Conservation (phyloP, 345 rosid species). For the Noccaea caerulescens region DNA sequence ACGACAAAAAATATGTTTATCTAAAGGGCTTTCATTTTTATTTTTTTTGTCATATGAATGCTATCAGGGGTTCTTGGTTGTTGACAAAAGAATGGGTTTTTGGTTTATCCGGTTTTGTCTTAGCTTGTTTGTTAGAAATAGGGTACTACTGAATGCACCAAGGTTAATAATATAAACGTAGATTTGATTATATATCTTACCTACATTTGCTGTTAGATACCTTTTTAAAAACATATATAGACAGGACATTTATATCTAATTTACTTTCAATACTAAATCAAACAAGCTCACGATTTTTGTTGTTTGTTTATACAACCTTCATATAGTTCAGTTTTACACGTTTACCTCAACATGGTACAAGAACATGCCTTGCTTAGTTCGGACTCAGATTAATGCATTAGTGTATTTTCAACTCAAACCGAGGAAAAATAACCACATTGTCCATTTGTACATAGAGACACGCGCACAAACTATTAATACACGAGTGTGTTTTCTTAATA, state of each 20-base stretch:
- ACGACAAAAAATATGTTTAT: no score
- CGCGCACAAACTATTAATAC: background rate
- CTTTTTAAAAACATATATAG: background rate
- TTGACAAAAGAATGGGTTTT: background rate
- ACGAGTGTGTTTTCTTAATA: conserved; percentile 2
- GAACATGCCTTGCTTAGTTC: no score
- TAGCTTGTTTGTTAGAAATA: background rate
- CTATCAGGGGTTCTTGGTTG: background rate
- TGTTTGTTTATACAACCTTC: background rate
- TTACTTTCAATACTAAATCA: background rate
- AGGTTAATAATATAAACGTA: background rate
- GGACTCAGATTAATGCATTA: no score
- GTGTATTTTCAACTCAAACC: background rate
- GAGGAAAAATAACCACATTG: background rate
- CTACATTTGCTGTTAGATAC: background rate
- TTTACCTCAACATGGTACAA: background rate
- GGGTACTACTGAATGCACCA: background rate
- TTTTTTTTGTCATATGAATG: conserved; percentile 1
- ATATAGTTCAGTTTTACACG: background rate
- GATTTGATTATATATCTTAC: background rate
- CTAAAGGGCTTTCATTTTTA: no score
- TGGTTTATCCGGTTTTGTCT: background rate
- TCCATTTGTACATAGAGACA: background rate
- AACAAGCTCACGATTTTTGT: background rate
- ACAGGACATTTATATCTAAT: background rate